phyloP scores from a whole-genome alignment of 1,139 yeast species.

The Blastobotrys aristatus region DNA sequence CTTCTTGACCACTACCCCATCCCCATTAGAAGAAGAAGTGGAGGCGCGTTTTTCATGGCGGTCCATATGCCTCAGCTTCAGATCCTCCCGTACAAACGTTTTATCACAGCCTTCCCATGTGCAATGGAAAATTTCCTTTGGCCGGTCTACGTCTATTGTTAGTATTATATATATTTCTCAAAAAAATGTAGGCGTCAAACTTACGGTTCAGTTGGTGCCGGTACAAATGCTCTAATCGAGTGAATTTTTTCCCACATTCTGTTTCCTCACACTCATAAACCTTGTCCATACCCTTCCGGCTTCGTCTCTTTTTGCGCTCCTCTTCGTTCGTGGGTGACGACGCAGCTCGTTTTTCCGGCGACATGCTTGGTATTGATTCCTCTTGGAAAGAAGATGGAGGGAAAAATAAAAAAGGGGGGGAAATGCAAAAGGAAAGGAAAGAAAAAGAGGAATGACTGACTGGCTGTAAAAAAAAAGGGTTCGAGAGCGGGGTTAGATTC shows the following conservation, averaged over 20 bases:
- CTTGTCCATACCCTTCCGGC: slow-evolving; percentile 33
- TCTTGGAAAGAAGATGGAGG: not conserved
- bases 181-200: slow-evolving; percentile 7
- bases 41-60: slow-evolving; percentile 37
- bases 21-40: too few species aligned
- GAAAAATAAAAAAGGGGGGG: not conserved
- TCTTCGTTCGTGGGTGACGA: not conserved
- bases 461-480: not conserved
- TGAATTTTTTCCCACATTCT: slow-evolving; percentile 56
- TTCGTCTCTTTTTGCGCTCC: slow-evolving; percentile 12
- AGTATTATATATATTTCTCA: not conserved
- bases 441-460: not conserved
- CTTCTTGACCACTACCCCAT: not conserved
- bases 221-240: slow-evolving; percentile 44
- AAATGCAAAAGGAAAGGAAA: too few species aligned
- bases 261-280: slow-evolving; percentile 44
- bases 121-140: slow-evolving; percentile 45
- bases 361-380: not conserved
- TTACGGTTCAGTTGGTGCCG: slow-evolving; percentile 39
- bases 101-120: slow-evolving; percentile 46
- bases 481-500: not conserved
- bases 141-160: slow-evolving; percentile 26
- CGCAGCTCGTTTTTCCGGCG: not conserved
- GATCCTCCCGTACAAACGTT: slow-evolving; percentile 54
- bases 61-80: slow-evolving; percentile 47